Base-by-base conservation (phyloP, 805 yeast species). In the Ogataea salicorniae region DNA sequence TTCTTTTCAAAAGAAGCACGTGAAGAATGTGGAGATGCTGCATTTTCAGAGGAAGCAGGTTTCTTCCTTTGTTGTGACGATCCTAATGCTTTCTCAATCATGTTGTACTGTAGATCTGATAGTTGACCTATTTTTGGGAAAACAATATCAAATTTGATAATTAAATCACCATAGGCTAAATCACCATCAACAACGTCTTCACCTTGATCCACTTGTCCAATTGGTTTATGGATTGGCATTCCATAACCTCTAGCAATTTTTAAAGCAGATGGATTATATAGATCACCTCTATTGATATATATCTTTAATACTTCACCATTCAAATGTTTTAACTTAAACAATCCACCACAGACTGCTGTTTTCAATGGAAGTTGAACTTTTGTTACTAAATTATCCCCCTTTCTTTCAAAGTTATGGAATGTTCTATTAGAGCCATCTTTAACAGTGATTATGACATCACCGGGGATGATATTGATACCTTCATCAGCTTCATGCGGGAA, bases 401-500 rank as follows among this genome's bases (percentile, higher is more conserved):
- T 35, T 50, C 84, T 67, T 14, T 68, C 68, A 46, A 77, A 72
- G 17, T 51, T 55, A 5, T 59, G 55, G 41, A 69, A 49, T 4
- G 39, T 64, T 6, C 47, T 50, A 13, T 50, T 47, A 53, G 76
- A 75, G 36, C 71, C 70, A 42, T 60, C 62, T 20, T 47, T 42
- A 22, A 84, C 61, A 1, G 75, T 77, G 9, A 84, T 74, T 3
- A 83, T 66, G 6, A 84, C 83, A 60, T 84, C 87, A 2, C 91
- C 91, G 0, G 90, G 85, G 3, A 75, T 64, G 3, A 79, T 66
- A 50, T 74, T 71, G 17, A 75, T 61, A 0, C 80, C 84, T 61
- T 83, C 85, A 57, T 84, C 90, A 0, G 83, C 87, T 55, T 78
- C 82, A 6, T 81, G 78, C n/a, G 73, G 67, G 18, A 82, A 64